Base-by-base conservation (phyloP, 1,284 basidiomycete species). In the Sanghuangporus weigelae region DNA sequence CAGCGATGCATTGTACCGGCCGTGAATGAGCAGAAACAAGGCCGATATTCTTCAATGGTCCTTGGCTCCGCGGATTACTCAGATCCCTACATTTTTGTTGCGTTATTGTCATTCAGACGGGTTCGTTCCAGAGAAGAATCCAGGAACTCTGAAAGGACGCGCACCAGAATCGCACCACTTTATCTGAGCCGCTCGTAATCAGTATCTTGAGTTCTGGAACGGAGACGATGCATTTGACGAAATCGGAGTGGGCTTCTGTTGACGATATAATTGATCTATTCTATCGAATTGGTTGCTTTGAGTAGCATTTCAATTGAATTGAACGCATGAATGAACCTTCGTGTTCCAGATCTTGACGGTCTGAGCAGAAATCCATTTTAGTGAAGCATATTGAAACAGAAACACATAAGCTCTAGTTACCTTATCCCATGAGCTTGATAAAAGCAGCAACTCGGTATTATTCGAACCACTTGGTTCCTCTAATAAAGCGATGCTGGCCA, bases 361-460 rank as follows among this genome's bases (percentile, higher is more conserved):
- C 90, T 93, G 51, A 67, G 1, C 46, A 31, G 26, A 31, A 51
- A 26, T 23, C 11, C 57, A 26, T 14, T 50, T 69, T 50, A 71
- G 71, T 59, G 64, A 48, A 49, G 21, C 7, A 42, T 51, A 40
- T 48, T 4, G n/a, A 31, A 23, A 7, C 26, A 11, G 57, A 60
- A n/a, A 42, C 61, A 54, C 35, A n/a, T 58, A 16, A 59, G 40
- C 21, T 61, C 31, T 3, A 69, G 72, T 63, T 69, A 85, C 90
- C 75, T 90, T 88, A 73, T 97, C 95, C 95, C 95, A 97, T 49
- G 94, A 94, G 21, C 91, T 93, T 49, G 92, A 93, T 66, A 96
- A 81, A 42, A 97, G 75, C 7, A 88, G 73, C 65, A 79, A 77
- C 51, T 71, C 73, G 62, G 79, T 77, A 21, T 23, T 35, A 23